Evolutionary conservation across 495 filamentous ascomycete species (phyloP).

Genomic region (Penicillium psychrofluorescens): DNA sequence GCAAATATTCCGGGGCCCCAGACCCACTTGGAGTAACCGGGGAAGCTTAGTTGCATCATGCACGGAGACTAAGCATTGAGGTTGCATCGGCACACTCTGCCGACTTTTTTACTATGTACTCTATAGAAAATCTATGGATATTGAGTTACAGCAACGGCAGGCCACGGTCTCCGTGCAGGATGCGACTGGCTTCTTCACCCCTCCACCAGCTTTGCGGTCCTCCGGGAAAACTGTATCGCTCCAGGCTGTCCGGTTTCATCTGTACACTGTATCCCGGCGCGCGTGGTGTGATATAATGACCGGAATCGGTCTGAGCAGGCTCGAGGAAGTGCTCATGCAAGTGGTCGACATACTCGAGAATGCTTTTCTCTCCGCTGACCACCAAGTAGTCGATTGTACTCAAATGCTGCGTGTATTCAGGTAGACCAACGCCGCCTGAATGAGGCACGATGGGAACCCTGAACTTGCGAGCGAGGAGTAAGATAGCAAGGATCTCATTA

Average conservation of each 20-base stretch:
- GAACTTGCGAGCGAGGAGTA: slow-evolving; percentile 83
- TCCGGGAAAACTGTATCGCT: slow-evolving; percentile 10
- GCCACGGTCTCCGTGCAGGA: no score
- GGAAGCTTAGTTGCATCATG: no score
- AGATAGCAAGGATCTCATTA: slow-evolving; percentile 84
- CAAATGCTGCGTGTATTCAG: slow-evolving; percentile 91
- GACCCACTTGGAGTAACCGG: no score
- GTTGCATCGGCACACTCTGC: no score
- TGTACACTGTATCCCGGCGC: slow-evolving; percentile 84
- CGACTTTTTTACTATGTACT: no score
- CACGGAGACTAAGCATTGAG: no score
- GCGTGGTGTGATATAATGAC: slow-evolving; percentile 79
- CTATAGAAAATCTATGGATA: no score
- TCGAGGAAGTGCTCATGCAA: slow-evolving; percentile 90
- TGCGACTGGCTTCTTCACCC: no score
- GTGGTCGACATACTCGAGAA: slow-evolving; percentile 90
- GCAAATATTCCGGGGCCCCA: no score
- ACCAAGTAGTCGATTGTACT: slow-evolving; percentile 92
- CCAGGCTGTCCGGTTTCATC: slow-evolving; percentile 88
- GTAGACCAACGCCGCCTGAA: slow-evolving; percentile 81
- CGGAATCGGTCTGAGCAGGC: slow-evolving; percentile 70
- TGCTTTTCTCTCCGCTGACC: slow-evolving; percentile 69
- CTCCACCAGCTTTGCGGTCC: no score
- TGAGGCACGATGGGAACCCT: slow-evolving; percentile 84
- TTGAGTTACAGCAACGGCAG: no score